Evolutionary conservation across 352 stramenopile genomes (phyloP), one percentile per base, ranked within the genome.

Genomic region (Phytophthora hibernalis): DNA sequence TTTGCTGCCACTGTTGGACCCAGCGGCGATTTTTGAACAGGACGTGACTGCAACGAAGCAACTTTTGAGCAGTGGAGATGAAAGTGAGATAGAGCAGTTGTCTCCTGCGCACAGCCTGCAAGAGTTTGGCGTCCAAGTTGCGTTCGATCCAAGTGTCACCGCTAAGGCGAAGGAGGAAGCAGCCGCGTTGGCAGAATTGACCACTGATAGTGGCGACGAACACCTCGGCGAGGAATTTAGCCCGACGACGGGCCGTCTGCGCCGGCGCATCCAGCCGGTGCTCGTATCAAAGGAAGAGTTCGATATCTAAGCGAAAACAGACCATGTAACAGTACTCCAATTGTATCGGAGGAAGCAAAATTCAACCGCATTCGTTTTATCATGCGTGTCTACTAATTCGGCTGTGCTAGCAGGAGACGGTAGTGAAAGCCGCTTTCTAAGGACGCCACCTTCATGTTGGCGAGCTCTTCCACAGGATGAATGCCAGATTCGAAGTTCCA

Each of bases 381-480:
- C 54, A 15, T 15, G 50, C n/a, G 22, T 26, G 28, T 62, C 59
- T 80, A 77, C 10, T 61, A 48, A 61, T 51, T 48, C 22, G 62
- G 38, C 33, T 81, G 61, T 6, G 65, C 87, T n/a, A 93, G 54
- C 43, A 94, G 18, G 45, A 94, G 59, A 3, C 83, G 72, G 66
- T 90, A 91, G 58, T 85, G 75, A 62, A 92, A 95, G 42, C 87
- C 87, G 43, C 83, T 90, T 64, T 94, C 85, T 67, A 90, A 76
- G 22, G 83, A 79, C 13, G 54, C 43, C 21, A 94, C 80, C 7
- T 73, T 54, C 28, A 91, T 52, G 24, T 68, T 50, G 10, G 66
- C 52, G 0, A 77, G 73, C n/a, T 76, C 78, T 21, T 79, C 57
- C 37, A 92, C 63, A 5, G 54, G 61, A 45, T 82, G 77, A 35